A percentile compares a stretch with the other conserved stretches of the same genome.
Conservation (phyloP, 2,329 filamentous ascomycete species). For the Ophiocordyceps camponoti-saundersi region DNA sequence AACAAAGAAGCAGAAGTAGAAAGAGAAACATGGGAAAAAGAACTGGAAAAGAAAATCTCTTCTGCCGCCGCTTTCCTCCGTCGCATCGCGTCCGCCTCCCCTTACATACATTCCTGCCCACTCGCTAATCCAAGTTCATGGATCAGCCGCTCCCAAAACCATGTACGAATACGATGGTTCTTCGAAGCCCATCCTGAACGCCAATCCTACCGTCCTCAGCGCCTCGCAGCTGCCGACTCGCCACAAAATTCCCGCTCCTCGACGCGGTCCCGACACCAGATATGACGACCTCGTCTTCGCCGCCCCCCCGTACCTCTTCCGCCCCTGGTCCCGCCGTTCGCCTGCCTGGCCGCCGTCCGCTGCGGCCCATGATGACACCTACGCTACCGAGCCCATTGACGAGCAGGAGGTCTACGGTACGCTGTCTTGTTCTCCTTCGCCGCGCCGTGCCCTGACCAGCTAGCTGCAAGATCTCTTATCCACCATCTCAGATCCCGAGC, state of each 20-base stretch:
- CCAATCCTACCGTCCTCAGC: constrained; percentile 85
- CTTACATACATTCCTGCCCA: background rate
- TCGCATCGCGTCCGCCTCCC: background rate
- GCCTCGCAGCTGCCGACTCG: constrained; percentile 77
- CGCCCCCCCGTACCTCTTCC: constrained; percentile 24
- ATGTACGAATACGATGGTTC: background rate
- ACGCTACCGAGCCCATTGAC: constrained; percentile 68
- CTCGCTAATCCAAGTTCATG: background rate
- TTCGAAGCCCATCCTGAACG: constrained; percentile 64
- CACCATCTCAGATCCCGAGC: constrained; percentile 89
- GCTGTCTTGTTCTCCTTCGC: constrained; percentile 4
- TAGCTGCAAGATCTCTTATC: constrained; percentile 62
- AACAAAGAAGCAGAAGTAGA: background rate
- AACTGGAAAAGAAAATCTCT: too few species aligned
- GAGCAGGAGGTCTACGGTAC: constrained; percentile 92
- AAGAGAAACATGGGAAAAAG: background rate
- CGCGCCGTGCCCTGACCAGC: background rate
- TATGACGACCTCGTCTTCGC: constrained; percentile 29
- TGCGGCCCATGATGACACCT: constrained; percentile 29
- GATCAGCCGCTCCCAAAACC: background rate
- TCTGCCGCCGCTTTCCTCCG: background rate
- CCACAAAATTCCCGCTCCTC: constrained; percentile 29
- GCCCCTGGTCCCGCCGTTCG: constrained; percentile 20
- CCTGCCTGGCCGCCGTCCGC: constrained; percentile 15
- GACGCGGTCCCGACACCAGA: constrained; percentile 27